Evolutionary conservation across 2,329 filamentous ascomycete genomes (phyloP).

Genomic region (Cladorrhinum sp.): DNA sequence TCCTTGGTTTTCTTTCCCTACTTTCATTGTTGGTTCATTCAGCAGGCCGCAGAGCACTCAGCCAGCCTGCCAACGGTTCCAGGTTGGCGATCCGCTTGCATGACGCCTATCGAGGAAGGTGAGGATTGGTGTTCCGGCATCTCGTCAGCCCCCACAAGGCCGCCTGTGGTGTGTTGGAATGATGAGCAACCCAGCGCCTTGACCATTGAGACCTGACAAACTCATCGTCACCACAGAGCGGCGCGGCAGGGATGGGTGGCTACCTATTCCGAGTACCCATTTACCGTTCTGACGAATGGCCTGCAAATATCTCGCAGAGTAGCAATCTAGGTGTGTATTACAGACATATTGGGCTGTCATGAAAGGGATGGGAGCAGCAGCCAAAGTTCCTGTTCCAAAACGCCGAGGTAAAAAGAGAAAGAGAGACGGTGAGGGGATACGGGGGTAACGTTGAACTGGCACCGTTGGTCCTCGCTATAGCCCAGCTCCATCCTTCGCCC

Average conservation of each 20-base stretch:
- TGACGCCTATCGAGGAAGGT: neutral
- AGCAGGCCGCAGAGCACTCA: neutral
- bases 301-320: neutral
- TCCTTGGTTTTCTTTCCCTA: neutral
- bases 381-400: neutral
- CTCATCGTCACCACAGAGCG: neutral
- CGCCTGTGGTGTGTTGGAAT: neutral
- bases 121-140: slow-evolving; percentile 2
- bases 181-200: neutral
- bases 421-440: neutral
- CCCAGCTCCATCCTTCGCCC: slow-evolving; percentile 11
- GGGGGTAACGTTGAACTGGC: neutral
- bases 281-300: slow-evolving; percentile 3
- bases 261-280: neutral
- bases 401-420: neutral
- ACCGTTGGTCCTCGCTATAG: neutral
- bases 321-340: neutral
- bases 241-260: neutral
- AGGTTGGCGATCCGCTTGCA: slow-evolving; percentile 1
- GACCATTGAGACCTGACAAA: slow-evolving; percentile 5
- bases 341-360: neutral
- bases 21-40: neutral
- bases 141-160: neutral
- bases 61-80: slow-evolving; percentile 1
- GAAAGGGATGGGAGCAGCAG: neutral